Base-by-base conservation (phyloP, 805 yeast species). In the Candida cerambycidarum region DNA sequence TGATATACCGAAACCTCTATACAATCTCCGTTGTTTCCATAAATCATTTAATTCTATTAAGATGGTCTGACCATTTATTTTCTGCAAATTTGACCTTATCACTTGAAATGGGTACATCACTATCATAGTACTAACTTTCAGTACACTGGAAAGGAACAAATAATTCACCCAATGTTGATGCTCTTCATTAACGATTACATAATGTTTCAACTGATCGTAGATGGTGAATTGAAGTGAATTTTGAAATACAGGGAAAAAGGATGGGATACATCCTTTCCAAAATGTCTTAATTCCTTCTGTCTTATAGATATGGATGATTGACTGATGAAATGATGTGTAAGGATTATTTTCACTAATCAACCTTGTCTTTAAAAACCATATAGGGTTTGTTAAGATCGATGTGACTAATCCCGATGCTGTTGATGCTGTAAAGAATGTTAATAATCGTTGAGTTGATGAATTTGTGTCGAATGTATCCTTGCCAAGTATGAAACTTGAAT, bases 301-400 rank as follows among this genome's bases (percentile, higher is more conserved):
- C 19, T 50, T 52, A 11, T 69, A 47, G 11, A 88, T 75, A 17
- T 71, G 58, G 5, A 44, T 43, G 0, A 80, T 54, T 1, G 95
- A 95, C 45, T 80, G 79, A 14, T 55, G 9, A 5, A 82, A 62
- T 0, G 88, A 79, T 8, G 61, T 61, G 55, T 89, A 88, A 0
- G 87, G 82, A 12, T 73, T 74, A 2, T 76, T 63, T 1, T 78
- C 76, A 14, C 89, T 80, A 54, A 90, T 72, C 51, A 92, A 83
- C 47, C 98, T 73, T 0, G 99, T 93, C 62, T 93, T 93, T 14
- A 93, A 61, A 1, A 93, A 96, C 99, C 99, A 92, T 9, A 92
- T 76, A 1, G 99, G 99, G 57, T 89, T 93, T 1, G 99, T 90
- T 12, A 86, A 32, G 0, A 88, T 42, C 1, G 95, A 77, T 0